Conservation (phyloP, 768 basidiomycete genomes). For the Russula sp. region DNA sequence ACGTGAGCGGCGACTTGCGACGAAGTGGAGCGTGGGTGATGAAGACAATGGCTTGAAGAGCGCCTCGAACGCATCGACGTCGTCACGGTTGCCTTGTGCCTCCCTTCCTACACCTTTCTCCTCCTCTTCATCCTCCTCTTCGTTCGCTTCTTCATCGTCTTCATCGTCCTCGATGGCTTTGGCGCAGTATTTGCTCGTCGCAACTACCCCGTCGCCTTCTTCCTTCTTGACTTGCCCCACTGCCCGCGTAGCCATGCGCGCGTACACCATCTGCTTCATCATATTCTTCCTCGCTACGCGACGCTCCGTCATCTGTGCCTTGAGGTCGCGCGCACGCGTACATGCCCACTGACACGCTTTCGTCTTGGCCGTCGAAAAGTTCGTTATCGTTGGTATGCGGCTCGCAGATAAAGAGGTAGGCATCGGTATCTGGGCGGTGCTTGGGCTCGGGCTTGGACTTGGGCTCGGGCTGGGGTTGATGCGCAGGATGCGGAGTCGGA, state of each 20-base stretch:
- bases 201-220: background rate
- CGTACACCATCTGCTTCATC: slow-evolving; percentile 11
- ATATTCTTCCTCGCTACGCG: background rate
- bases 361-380: slow-evolving; percentile 4
- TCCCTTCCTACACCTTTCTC: background rate
- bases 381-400: background rate
- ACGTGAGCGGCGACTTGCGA: background rate
- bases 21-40: slow-evolving; percentile 1
- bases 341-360: slow-evolving; percentile 10
- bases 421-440: background rate
- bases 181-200: background rate
- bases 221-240: background rate
- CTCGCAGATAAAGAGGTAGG: background rate
- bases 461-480: background rate
- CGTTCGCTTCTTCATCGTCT: slow-evolving; percentile 7
- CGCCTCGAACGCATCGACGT: slow-evolving; percentile 5
- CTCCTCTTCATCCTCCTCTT: slow-evolving; percentile 3
- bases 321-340: slow-evolving; percentile 10
- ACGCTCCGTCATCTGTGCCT: slow-evolving; percentile 11
- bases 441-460: background rate
- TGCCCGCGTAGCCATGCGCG: background rate
- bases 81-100: background rate
- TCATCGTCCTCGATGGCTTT: slow-evolving; percentile 3
- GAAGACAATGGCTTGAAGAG: background rate
- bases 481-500: background rate